Evolutionary conservation across 2,329 filamentous ascomycete genomes (phyloP).

Genomic region (Pleomassaria siparia): DNA sequence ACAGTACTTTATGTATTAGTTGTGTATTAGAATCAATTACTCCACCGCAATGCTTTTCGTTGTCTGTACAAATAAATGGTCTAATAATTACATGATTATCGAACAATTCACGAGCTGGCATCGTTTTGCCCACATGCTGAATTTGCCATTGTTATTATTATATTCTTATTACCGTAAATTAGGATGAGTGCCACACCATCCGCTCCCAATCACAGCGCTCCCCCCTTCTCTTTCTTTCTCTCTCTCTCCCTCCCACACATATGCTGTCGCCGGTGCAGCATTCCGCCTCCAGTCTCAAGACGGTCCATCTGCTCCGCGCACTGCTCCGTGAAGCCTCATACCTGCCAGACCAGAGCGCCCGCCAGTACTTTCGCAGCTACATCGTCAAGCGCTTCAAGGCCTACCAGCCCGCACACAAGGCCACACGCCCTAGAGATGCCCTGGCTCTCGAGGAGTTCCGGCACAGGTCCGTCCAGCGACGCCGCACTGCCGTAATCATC

Average conservation of each 20-base stretch:
- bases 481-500: conserved; percentile 22
- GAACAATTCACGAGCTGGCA: too few relatives aligned
- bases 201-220: background rate
- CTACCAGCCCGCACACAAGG: conserved; percentile 37
- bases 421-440: conserved; percentile 16
- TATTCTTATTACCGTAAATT: too few relatives aligned
- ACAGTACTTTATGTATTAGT: too few relatives aligned
- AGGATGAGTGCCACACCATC: too few relatives aligned
- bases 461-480: conserved; percentile 24
- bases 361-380: conserved; percentile 52
- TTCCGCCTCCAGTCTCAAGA: conserved; percentile 20
- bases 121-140: too few relatives aligned
- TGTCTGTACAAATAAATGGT: too few relatives aligned
- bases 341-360: conserved; percentile 59
- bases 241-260: conserved; percentile 2
- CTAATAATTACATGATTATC: too few relatives aligned
- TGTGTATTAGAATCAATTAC: too few relatives aligned
- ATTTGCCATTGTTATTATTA: too few relatives aligned
- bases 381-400: conserved; percentile 53
- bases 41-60: too few relatives aligned
- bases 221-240: background rate
- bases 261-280: conserved; percentile 17
- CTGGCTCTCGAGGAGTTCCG: conserved; percentile 20
- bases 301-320: conserved; percentile 55
- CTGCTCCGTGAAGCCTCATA: conserved; percentile 62